Evolutionary conservation across 345 rosid species (phyloP), one percentile per base, ranked within the genome.

Genomic region (Zanthoxylum bungeanum): DNA sequence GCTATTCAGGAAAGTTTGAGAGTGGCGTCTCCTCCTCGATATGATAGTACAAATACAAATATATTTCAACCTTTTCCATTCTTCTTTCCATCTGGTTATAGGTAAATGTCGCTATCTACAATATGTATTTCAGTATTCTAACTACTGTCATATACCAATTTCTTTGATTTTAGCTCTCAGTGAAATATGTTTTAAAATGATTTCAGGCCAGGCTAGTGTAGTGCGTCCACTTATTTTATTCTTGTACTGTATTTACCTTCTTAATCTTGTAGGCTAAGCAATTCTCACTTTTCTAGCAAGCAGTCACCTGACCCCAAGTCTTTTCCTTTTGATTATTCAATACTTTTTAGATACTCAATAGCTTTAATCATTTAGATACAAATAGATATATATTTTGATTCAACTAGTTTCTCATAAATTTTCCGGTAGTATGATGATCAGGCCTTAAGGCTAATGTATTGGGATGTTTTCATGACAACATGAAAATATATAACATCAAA

Each of bases 1-100:
- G 98, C 97, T 75, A 50, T 96, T 71, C 97, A 96, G 84, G 93
- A 91, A 75, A 96, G 98, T 75, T 72, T 93, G 77, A 76, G 25
- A 42, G 36, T 80, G 27, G 90, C 81, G 25, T 78, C 88, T 69
- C 89, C 93, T 78, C 90, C 93, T 62, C 80, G 66, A 67, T 63
- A 81, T 80, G 88, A 80, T 73, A 56, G 61, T 24, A 82, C 77
- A 69, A 87, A 68, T 24, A 82, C 77, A 69, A 87, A 68, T 69
- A 34, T 75, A 37, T 80, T 84, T 74, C 93, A 80, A 56, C 91
- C 87, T 53, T 71, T 67, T 79, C 84, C 97, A 0, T 83, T 77
- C 83, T 75, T 85, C 72, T 77, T 75, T 60, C 87, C 96, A 12
- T 71, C 89, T 64, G 77, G 74, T 55, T 76, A 87, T 77, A 86